Conservation (phyloP, 768 basidiomycete species). For the Candolleomyces aberdarensis region DNA sequence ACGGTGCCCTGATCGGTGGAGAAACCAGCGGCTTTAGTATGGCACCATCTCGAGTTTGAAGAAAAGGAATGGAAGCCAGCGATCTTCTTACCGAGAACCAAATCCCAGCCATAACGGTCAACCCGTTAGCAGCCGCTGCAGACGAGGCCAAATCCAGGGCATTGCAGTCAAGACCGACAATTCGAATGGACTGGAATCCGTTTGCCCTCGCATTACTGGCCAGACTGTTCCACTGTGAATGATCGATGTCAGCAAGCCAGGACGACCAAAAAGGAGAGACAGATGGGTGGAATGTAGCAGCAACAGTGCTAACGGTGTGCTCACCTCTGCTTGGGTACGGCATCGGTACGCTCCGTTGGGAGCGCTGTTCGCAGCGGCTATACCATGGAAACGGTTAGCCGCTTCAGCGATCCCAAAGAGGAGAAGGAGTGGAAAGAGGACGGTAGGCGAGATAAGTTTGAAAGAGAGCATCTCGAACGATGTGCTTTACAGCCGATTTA, state of each 20-base stretch:
- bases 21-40: not conserved
- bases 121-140: slow-evolving; percentile 27
- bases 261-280: too few species aligned
- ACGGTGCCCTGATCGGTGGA: slow-evolving; percentile 24
- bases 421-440: not conserved
- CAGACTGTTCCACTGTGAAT: slow-evolving; percentile 30
- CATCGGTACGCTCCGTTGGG: not conserved
- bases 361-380: slow-evolving; percentile 3
- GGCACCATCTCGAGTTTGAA: not conserved
- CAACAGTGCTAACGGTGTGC: not conserved
- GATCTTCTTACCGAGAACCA: slow-evolving; percentile 23
- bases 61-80: not conserved
- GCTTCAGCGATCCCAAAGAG: not conserved
- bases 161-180: slow-evolving; percentile 35
- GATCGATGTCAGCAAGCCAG: not conserved
- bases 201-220: slow-evolving; percentile 25
- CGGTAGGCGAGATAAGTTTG: not conserved
- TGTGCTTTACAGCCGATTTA: too few species aligned
- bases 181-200: slow-evolving; percentile 33
- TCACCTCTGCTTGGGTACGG: slow-evolving; percentile 2
- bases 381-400: not conserved
- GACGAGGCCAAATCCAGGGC: slow-evolving; percentile 32
- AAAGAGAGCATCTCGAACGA: not conserved
- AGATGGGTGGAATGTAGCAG: too few species aligned
- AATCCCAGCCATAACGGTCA: slow-evolving; percentile 33